Evolutionary conservation across 768 basidiomycete species (phyloP).

Genomic region (Phanerochaete carnosa): DNA sequence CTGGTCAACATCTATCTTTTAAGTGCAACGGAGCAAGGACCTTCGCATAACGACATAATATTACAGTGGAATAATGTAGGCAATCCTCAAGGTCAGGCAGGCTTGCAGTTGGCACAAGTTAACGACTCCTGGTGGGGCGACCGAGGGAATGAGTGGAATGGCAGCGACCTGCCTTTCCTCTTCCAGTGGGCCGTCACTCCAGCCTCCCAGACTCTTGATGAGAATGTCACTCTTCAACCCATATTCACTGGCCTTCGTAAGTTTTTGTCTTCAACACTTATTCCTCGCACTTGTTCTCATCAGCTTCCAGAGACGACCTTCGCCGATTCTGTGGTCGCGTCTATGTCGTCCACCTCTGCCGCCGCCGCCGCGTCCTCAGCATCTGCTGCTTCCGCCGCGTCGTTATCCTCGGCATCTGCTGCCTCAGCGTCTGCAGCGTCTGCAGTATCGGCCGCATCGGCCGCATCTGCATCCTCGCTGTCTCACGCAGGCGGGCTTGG

Average conservation of each 20-base stretch:
- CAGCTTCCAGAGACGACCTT: conserved; percentile 63
- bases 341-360: conserved; percentile 45
- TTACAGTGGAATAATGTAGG: conserved; percentile 33
- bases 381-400: conserved; percentile 35
- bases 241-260: conserved; percentile 80
- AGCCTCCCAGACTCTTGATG: conserved; percentile 50
- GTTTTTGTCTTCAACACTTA: conserved; percentile 31
- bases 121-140: conserved; percentile 67
- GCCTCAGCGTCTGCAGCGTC: conserved; percentile 22
- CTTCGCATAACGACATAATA: conserved; percentile 34
- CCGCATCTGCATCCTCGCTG: conserved; percentile 22
- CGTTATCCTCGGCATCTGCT: conserved; percentile 32
- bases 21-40: conserved; percentile 57
- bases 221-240: conserved; percentile 59
- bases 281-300: conserved; percentile 5
- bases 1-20: conserved; percentile 75
- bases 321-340: conserved; percentile 61
- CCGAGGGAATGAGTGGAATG: conserved; percentile 43
- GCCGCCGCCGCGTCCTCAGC: conserved; percentile 39
- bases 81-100: conserved; percentile 53
- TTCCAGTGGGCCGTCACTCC: conserved; percentile 80
- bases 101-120: conserved; percentile 50
- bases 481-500: not conserved
- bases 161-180: conserved; percentile 55
- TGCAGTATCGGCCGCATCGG: conserved; percentile 22